Evolutionary conservation across 495 filamentous ascomycete species (phyloP), one percentile per base, ranked within the genome.

Genomic region (Lasiosphaeria miniovina): DNA sequence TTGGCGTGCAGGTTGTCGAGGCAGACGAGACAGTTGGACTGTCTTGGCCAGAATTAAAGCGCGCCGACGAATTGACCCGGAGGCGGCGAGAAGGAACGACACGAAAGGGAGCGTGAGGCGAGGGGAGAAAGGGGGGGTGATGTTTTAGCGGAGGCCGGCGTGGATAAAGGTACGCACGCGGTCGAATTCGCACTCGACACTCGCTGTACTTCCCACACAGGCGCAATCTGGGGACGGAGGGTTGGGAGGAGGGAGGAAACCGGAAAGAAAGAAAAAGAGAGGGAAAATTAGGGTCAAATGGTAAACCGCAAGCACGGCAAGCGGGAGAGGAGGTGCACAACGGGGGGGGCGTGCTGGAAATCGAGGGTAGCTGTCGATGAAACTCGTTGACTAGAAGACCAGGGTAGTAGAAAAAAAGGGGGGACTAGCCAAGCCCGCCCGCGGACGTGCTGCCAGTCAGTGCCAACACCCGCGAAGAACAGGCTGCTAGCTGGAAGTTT

Each of bases 161-260:
- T 62, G 64, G 53, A 62, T 40, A 54, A 61, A 57, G 54, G 58
- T 36, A 46, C 12, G 36, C 43, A 64, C 60, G 61, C 61, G 60
- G 63, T 58, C 63, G 61, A 61, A 41, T 52, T 45, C 24, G 56
- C 53, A 58, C 58, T 68, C 66, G 56, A 59, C 63, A 31, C 36
- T 24, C 32, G 59, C 41, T 55, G 55, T 55, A 58, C 63, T 61
- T 64, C 62, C 11, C 54, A 17, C 58, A 67, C 61, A 55, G 68
- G 60, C 61, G 58, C 62, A 63, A 56, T 63, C 54, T 32, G 54
- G 58, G 46, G 12, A 40, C 61, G 40, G 34, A 59, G 55, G 41
- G 48, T 43, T 52, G 60, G 65, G 67, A 65, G 64, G 64, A 61
- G 51, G 54, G 46, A 62, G 59, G 53, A 61, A 55, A 54, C 60